A percentile compares a stretch with the other conserved stretches of the same genome.
Conservation (phyloP, 2,329 filamentous ascomycete genomes). For the Epichloe sylvatica region DNA sequence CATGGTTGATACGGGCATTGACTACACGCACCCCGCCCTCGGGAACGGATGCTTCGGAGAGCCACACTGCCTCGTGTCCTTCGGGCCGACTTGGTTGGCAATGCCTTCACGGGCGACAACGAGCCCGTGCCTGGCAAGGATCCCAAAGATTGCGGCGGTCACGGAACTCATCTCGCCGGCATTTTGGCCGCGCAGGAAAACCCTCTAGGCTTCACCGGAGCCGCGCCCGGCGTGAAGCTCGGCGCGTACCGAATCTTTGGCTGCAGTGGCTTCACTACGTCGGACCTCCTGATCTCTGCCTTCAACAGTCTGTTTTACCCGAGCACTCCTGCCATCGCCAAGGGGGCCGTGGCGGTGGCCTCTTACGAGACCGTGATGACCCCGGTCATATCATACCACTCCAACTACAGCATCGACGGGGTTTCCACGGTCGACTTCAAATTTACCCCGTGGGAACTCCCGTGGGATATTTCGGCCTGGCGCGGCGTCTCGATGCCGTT, state of each 20-base stretch:
- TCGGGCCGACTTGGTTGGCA: conserved; percentile 31
- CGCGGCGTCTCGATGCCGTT: conserved; percentile 2
- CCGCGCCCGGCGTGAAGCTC: conserved; percentile 24
- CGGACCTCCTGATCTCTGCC: conserved; percentile 26
- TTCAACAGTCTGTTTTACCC: conserved; percentile 27
- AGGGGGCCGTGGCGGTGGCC: conserved; percentile 28
- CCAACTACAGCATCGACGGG: conserved; percentile 20
- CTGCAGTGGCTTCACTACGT: conserved; percentile 17
- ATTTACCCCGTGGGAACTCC: background rate
- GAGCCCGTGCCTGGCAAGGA: conserved; percentile 22
- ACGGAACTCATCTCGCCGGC: conserved; percentile 31
- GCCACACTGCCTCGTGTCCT: conserved; percentile 27
- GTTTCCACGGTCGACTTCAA: background rate
- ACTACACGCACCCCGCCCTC: conserved; percentile 48
- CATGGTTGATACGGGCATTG: conserved; percentile 41
- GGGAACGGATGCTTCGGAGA: conserved; percentile 32
- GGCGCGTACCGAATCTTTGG: conserved; percentile 25
- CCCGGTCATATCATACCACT: conserved; percentile 24
- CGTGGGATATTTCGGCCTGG: background rate
- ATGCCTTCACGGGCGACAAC: conserved; percentile 16
- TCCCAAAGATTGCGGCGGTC: conserved; percentile 26
- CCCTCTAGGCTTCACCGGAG: conserved; percentile 23
- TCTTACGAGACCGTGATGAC: conserved; percentile 27
- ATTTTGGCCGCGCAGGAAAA: conserved; percentile 29
- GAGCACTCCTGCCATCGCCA: conserved; percentile 25